Percentiles rank a stretch among this genome's conserved stretches.
Evolutionary conservation across 2,329 filamentous ascomycete genomes (phyloP).

Genomic region (Ophiostoma himal-ulmi): DNA sequence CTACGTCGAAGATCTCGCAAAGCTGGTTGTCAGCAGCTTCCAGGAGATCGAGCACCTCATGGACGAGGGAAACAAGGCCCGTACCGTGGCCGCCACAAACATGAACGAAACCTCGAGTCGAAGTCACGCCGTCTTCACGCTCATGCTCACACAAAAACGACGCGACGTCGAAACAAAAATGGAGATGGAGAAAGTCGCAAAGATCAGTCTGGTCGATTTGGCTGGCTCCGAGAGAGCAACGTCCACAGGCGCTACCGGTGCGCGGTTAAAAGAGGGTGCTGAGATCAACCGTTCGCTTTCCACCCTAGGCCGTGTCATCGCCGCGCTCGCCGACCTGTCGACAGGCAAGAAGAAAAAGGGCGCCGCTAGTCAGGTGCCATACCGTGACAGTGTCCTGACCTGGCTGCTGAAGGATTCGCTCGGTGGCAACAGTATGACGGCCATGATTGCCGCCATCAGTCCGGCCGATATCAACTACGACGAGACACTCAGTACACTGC

Average conservation of each 20-base stretch:
- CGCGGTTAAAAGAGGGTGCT: slow-evolving; percentile 90
- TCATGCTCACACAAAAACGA: slow-evolving; percentile 91
- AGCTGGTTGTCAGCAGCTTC: slow-evolving; percentile 88
- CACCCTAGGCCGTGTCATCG: slow-evolving; percentile 94
- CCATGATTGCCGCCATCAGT: slow-evolving; percentile 98
- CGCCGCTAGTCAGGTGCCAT: slow-evolving; percentile 71
- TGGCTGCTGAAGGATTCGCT: slow-evolving; percentile 96
- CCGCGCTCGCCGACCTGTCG: slow-evolving; percentile 84
- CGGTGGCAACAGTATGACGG: slow-evolving; percentile 97
- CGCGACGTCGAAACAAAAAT: slow-evolving; percentile 89
- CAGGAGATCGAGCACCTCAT: slow-evolving; percentile 94
- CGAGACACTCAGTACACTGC: slow-evolving; percentile 88
- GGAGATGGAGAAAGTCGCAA: slow-evolving; percentile 95
- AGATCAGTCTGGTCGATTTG: slow-evolving; percentile 96
- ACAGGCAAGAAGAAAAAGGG: slow-evolving; percentile 78
- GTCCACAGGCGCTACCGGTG: slow-evolving; percentile 94
- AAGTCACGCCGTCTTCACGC: slow-evolving; percentile 95
- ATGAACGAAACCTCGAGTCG: slow-evolving; percentile 99
- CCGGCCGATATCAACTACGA: slow-evolving; percentile 99
- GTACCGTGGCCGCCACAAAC: slow-evolving; percentile 96
- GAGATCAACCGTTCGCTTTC: slow-evolving; percentile 98
- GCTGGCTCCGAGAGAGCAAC: slow-evolving; percentile 94
- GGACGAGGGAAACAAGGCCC: slow-evolving; percentile 98
- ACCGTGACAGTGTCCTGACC: slow-evolving; percentile 92
- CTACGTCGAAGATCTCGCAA: slow-evolving; percentile 93